Evolutionary conservation across 2,329 filamentous ascomycete species (phyloP).

Genomic region (Colletotrichum camelliae): DNA sequence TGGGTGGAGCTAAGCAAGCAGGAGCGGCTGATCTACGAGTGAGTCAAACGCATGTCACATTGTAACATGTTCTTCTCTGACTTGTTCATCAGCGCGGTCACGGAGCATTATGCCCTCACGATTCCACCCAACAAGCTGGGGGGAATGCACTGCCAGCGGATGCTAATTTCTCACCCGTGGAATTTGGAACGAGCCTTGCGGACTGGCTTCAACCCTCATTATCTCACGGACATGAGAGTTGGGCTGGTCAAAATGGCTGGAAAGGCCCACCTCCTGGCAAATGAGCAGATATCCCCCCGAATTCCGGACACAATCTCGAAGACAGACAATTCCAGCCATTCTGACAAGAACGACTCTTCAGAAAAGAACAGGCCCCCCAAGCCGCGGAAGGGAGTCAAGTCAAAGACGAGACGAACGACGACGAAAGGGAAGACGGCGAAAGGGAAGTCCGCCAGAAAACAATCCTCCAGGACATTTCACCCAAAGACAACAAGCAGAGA

Average conservation of each 20-base stretch:
- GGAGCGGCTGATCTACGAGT: constrained; percentile 32
- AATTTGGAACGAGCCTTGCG: not conserved
- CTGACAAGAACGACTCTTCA: too few species aligned
- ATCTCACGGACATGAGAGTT: not conserved
- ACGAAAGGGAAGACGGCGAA: not conserved
- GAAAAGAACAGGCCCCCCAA: too few species aligned
- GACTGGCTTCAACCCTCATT: not conserved
- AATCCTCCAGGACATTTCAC: not conserved
- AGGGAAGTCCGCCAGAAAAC: not conserved
- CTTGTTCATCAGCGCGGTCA: not conserved
- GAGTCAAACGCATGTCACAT: not conserved
- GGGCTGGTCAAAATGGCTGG: not conserved
- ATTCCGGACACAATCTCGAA: too few species aligned
- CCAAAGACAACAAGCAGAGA: not conserved
- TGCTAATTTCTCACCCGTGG: not conserved
- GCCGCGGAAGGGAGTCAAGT: too few species aligned
- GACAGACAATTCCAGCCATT: too few species aligned
- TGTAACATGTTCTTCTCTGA: not conserved
- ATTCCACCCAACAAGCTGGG: not conserved
- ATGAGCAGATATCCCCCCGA: too few species aligned
- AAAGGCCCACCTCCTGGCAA: too few species aligned
- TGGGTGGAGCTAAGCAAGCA: constrained; percentile 28
- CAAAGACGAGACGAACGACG: not conserved
- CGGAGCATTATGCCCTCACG: not conserved
- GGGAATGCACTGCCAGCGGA: not conserved